A percentile compares a stretch with the other conserved stretches of the same genome.
Evolutionary conservation across 805 yeast genomes (phyloP).

Genomic region (Debaryomyces maramus): DNA sequence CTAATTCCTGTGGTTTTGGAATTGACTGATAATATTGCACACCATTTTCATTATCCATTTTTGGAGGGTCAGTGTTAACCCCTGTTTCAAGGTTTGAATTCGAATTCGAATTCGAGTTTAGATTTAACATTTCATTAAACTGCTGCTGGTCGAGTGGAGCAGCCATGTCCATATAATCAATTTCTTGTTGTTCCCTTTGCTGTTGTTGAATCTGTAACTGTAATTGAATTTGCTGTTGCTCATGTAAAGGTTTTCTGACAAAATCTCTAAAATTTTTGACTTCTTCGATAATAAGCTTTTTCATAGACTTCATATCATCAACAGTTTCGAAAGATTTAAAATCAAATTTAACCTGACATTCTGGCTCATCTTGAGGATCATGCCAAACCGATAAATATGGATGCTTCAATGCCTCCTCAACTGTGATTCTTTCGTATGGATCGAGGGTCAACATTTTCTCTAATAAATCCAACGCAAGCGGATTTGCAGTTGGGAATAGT

Average conservation of each 20-base stretch:
- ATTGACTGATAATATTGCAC: conserved; percentile 34
- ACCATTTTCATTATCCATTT: conserved; percentile 17
- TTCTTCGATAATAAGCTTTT: conserved; percentile 75
- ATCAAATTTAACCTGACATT: conserved; percentile 77
- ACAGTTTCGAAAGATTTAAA: conserved; percentile 79
- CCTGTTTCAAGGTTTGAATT: conserved; percentile 17
- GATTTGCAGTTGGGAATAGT: conserved; percentile 83
- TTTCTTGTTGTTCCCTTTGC: conserved; percentile 24
- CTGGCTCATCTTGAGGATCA: conserved; percentile 89
- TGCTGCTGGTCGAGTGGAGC: conserved; percentile 4
- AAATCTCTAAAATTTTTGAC: conserved; percentile 75
- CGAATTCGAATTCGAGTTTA: conserved; percentile 12
- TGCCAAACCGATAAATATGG: conserved; percentile 94
- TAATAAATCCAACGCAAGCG: conserved; percentile 79
- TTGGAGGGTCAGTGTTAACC: conserved; percentile 16
- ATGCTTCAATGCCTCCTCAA: conserved; percentile 86
- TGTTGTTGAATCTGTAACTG: conserved; percentile 32
- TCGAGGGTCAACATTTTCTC: conserved; percentile 86
- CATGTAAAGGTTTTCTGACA: conserved; percentile 74
- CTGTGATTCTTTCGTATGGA: conserved; percentile 84
- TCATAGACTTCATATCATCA: conserved; percentile 76
- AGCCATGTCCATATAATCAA: not conserved
- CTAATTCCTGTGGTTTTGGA: conserved; percentile 46
- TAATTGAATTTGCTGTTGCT: conserved; percentile 43
- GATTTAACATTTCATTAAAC: conserved; percentile 8